phyloP scores from a whole-genome alignment of 495 filamentous ascomycete species.

The Neurospora sp. region DNA sequence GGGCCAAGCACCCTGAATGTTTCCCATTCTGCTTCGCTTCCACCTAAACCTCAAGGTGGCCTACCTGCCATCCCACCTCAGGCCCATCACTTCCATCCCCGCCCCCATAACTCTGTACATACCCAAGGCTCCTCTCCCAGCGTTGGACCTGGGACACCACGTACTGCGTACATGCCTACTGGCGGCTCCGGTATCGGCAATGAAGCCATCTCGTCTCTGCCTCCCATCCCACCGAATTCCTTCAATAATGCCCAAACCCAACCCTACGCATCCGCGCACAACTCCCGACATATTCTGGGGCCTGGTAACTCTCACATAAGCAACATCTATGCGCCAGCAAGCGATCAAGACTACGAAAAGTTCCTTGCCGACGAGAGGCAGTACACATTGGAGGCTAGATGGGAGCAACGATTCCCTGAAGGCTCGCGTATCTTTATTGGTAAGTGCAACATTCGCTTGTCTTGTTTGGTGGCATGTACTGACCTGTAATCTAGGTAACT shows the following conservation, averaged over 20 bases:
- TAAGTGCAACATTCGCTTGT: conserved; percentile 35
- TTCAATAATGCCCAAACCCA: conserved; percentile 27
- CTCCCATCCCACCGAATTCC: conserved; percentile 49
- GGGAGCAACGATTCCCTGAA: conserved; percentile 76
- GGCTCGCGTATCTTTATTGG: conserved; percentile 87
- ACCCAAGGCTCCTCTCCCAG: conserved; percentile 21
- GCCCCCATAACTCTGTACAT: conserved; percentile 20
- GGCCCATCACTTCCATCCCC: conserved; percentile 30
- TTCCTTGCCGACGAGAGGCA: conserved; percentile 70
- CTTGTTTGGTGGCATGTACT: not conserved
- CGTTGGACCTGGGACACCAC: conserved; percentile 29
- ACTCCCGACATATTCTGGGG: conserved; percentile 34
- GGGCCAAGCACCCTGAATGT: conserved; percentile 30
- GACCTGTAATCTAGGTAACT: conserved; percentile 56
- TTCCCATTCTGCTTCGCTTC: conserved; percentile 38
- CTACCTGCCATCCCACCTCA: conserved; percentile 33
- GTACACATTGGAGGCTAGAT: conserved; percentile 40
- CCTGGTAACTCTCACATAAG: not conserved
- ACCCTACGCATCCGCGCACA: conserved; percentile 1
- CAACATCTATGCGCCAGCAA: conserved; percentile 2
- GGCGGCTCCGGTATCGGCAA: conserved; percentile 45
- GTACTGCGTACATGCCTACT: conserved; percentile 36
- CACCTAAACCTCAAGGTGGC: conserved; percentile 36
- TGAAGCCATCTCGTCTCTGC: conserved; percentile 43
- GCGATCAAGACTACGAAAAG: conserved; percentile 65